Evolutionary conservation across 169 alveolate species (phyloP).

Genomic region (Cryptosporidium andersoni): DNA sequence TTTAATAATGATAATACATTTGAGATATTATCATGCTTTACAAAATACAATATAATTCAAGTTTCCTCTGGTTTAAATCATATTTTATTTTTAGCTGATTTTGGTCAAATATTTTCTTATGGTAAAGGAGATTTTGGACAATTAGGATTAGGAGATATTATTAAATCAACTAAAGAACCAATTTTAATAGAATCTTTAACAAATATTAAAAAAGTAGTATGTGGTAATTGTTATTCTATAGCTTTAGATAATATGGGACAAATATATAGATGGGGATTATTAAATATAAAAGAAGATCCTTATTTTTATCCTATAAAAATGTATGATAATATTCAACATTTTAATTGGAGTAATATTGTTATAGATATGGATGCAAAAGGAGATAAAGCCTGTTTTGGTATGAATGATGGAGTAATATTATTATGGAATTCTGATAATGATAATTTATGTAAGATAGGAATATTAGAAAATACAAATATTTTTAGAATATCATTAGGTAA

Average conservation of each 20-base stretch:
- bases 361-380: constrained; percentile 24
- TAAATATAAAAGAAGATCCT: constrained; percentile 21
- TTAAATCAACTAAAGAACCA: constrained; percentile 35
- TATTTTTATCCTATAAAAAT: constrained; percentile 5
- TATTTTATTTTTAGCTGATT: constrained; percentile 26
- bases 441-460: constrained; percentile 16
- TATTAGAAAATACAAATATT: constrained; percentile 3
- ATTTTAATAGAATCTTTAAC: constrained; percentile 7
- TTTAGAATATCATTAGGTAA: constrained; percentile 54
- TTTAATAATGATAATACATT: constrained; percentile 24
- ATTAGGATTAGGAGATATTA: constrained; percentile 51
- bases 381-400: constrained; percentile 50
- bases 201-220: constrained; percentile 11
- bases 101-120: constrained; percentile 24
- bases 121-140: constrained; percentile 65
- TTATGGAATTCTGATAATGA: constrained; percentile 46
- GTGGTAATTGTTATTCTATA: constrained; percentile 34
- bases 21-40: constrained; percentile 42
- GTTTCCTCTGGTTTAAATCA: constrained; percentile 51
- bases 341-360: constrained; percentile 8
- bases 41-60: constrained; percentile 32
- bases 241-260: constrained; percentile 34
- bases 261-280: constrained; percentile 65
- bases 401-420: constrained; percentile 49
- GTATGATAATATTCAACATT: background rate